Evolutionary conservation across 108 stramenopile genomes (phyloP).

Genomic region (Fragilaria crotonensis): DNA sequence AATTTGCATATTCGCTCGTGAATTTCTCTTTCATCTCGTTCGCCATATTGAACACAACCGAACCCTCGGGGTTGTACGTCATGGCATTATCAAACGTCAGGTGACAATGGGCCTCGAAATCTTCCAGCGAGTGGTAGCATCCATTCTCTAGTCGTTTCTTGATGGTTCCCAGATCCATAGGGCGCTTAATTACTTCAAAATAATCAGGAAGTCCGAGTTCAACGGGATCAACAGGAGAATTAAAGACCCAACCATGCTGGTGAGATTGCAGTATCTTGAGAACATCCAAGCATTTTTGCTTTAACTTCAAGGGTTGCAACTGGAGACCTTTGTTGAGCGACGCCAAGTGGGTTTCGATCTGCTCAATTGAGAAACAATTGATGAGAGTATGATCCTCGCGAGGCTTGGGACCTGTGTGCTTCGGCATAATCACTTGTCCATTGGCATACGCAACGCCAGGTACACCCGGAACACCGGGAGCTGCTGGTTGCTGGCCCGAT

Average conservation of each 20-base stretch:
- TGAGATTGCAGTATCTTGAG: slow-evolving; percentile 86
- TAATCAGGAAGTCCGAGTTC: slow-evolving; percentile 94
- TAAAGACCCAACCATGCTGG: slow-evolving; percentile 90
- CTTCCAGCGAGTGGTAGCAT: slow-evolving; percentile 79
- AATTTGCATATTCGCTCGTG: slow-evolving; percentile 38
- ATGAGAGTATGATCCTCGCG: slow-evolving; percentile 93
- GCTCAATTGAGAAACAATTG: slow-evolving; percentile 89
- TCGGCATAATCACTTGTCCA: slow-evolving; percentile 63
- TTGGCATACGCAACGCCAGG: slow-evolving; percentile 59
- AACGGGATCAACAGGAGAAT: slow-evolving; percentile 89
- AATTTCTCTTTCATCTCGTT: slow-evolving; percentile 75
- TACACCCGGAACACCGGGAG: slow-evolving; percentile 10
- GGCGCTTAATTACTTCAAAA: slow-evolving; percentile 88
- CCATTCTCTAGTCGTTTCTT: slow-evolving; percentile 88
- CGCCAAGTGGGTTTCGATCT: slow-evolving; percentile 91
- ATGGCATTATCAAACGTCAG: slow-evolving; percentile 98
- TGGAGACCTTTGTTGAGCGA: slow-evolving; percentile 87
- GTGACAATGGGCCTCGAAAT: slow-evolving; percentile 78
- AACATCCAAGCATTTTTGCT: slow-evolving; percentile 75
- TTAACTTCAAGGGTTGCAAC: slow-evolving; percentile 65
- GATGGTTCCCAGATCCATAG: slow-evolving; percentile 98
- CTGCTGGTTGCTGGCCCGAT: background rate
- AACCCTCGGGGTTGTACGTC: slow-evolving; percentile 84
- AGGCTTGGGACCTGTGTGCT: slow-evolving; percentile 76
- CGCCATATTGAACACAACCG: slow-evolving; percentile 75